Base-by-base conservation (phyloP, 257 asterid genomes). In the Agastache rugosa region DNA sequence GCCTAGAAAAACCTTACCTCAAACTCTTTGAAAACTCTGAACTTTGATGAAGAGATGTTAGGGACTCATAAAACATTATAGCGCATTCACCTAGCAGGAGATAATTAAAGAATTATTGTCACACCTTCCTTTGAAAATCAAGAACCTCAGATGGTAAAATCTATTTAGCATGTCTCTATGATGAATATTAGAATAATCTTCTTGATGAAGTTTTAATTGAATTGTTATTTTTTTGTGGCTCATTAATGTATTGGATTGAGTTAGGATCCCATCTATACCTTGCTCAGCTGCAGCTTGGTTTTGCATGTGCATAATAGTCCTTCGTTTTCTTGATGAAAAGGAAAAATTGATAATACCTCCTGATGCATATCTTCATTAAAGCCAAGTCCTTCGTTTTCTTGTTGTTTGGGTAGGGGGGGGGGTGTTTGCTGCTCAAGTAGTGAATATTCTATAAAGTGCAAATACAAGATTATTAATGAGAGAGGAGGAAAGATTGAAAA, bases 101-200 rank as follows among this genome's bases (percentile, higher is more conserved):
- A 48, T 8, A 48, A n/a, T 15, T n/a, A 7, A n/a, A 50, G 23
- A 6, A 50, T 50, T n/a, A 17, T 16, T 12, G 73, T 82, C 89
- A 17, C 96, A 88, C 80, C 90, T 87, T 77, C 96, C 14, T 44
- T 41, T 41, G 73, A 93, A 93, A 81, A 89, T 76, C 74, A 89
- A 87, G 86, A 83, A 83, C 71, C 87, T 93, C 23, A 87, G 97
- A 89, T 78, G 96, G 96, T 93, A 88, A 50, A 61, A 70, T 69
- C 48, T 62, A 35, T 70, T 63, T 81, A 41, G 42, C 71, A 73
- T 74, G 7, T 54, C 55, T 56, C 23, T 83, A 8, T 70, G 35
- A 29, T 63, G 81, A 64, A 22, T 41, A 12, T 17, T 77, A 44
- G 6, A 44, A 20, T 59, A 16, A 10, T 41, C 63, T 70, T 25